Base-by-base conservation (phyloP, 257 asterid genomes). In the Jasminum sambac region DNA sequence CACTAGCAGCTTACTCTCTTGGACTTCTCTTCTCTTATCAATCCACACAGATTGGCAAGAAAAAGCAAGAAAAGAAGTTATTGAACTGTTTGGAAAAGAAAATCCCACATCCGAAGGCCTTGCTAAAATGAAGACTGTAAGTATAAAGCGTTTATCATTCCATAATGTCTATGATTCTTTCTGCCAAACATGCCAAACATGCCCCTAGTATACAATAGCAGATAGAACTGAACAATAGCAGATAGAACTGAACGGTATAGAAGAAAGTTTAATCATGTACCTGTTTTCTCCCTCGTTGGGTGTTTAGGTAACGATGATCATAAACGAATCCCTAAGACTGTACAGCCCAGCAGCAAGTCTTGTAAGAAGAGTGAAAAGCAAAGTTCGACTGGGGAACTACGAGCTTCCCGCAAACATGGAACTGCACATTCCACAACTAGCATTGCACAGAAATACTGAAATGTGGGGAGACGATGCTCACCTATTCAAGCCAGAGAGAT, bases 11-110 rank as follows among this genome's bases (percentile, higher is more conserved):
- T 69, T 83, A 11, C 76, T 83, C 0, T 46, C 83, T 6, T 86
- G 90, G 95, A 76, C 78, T 17, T 1, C 72, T 66, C 64, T 88
- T 12, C 88, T 86, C 60, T 66, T 86, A 11, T 82, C 89, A 50
- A 70, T 82, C 41, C 84, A 86, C 83, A 79, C 82, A 25, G 90
- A 88, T 50, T 86, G 95, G 90, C 95, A 88, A 75, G 87, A 88
- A 11, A 84, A 82, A 58, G 92, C 85, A 36, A 80, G 89, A 46
- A 43, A 82, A 11, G 89, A 84, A 62, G 80, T 72, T 11, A 2
- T 79, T 23, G 67, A 72, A 39, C n/a, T 77, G 12, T 81, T 79
- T 36, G 86, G 82, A 42, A 17, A 73, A 9, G 64, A 67, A n/a
- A 77, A 75, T 67, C 83, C 84, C 4, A 79, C 76, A 37, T 63